Evolutionary conservation across 2,329 filamentous ascomycete species (phyloP).

Genomic region (Scytalidium sp.): DNA sequence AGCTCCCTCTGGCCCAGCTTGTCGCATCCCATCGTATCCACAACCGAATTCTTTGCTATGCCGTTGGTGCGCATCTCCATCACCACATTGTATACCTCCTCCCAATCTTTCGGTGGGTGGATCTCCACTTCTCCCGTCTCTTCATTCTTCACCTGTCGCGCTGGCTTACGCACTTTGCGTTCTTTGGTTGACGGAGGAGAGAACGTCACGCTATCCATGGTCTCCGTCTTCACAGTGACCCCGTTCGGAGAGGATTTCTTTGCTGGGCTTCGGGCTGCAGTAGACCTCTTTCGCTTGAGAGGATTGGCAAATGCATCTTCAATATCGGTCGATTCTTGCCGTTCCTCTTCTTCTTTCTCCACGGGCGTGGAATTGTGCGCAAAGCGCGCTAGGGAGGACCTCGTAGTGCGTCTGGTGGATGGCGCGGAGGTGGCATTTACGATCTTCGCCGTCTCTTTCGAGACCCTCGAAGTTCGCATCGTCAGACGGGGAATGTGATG

Average conservation of each 20-base stretch:
- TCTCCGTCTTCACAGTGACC: conserved; percentile 38
- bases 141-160: conserved; percentile 39
- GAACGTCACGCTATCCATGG: conserved; percentile 24
- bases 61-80: conserved; percentile 68
- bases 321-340: conserved; percentile 42
- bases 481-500: background rate
- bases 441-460: conserved; percentile 56
- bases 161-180: conserved; percentile 42
- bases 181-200: conserved; percentile 27
- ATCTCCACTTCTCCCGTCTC: conserved; percentile 37
- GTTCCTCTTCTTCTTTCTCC: conserved; percentile 16
- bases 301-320: conserved; percentile 47
- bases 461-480: conserved; percentile 50
- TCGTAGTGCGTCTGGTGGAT: conserved; percentile 43
- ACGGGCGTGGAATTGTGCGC: conserved; percentile 30
- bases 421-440: conserved; percentile 42
- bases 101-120: conserved; percentile 76
- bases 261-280: conserved; percentile 24
- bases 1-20: conserved; percentile 58
- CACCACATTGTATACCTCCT: conserved; percentile 73
- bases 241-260: conserved; percentile 20
- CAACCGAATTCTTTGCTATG: conserved; percentile 70
- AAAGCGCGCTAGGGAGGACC: conserved; percentile 48
- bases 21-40: conserved; percentile 98
- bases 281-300: conserved; percentile 46